Conservation (phyloP, 306 rosid species). For the Clitoria ternatea region DNA sequence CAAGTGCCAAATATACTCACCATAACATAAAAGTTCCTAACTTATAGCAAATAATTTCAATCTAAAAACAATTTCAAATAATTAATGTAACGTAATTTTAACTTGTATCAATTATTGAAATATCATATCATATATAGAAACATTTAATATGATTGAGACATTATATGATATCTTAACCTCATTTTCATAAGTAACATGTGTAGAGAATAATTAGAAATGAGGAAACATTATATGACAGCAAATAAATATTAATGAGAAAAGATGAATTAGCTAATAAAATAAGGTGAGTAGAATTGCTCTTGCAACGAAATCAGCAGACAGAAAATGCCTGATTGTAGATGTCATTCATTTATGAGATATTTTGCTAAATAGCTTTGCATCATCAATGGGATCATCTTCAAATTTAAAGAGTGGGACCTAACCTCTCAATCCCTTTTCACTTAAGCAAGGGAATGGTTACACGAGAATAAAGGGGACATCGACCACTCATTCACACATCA, state of each 20-base stretch:
- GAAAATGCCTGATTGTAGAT: background rate
- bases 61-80: no score
- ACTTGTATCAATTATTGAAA: background rate
- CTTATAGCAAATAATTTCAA: no score
- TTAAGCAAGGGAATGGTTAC: slow-evolving; percentile 5
- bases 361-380: background rate
- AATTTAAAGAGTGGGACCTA: slow-evolving; percentile 15
- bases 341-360: background rate
- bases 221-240: background rate
- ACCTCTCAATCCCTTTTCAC: slow-evolving; percentile 1
- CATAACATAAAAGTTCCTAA: no score
- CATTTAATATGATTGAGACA: background rate
- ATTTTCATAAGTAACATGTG: background rate
- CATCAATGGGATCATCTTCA: background rate
- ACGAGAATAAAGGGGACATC: background rate
- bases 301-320: slow-evolving; percentile 1
- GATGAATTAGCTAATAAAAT: background rate
- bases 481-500: slow-evolving; percentile 5
- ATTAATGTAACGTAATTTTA: no score
- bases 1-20: no score
- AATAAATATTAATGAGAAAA: background rate
- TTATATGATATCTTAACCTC: background rate
- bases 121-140: background rate
- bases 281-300: background rate
- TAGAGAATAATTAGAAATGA: background rate